Base-by-base conservation (phyloP, 495 filamentous ascomycete species). In the Cercophora sp. region DNA sequence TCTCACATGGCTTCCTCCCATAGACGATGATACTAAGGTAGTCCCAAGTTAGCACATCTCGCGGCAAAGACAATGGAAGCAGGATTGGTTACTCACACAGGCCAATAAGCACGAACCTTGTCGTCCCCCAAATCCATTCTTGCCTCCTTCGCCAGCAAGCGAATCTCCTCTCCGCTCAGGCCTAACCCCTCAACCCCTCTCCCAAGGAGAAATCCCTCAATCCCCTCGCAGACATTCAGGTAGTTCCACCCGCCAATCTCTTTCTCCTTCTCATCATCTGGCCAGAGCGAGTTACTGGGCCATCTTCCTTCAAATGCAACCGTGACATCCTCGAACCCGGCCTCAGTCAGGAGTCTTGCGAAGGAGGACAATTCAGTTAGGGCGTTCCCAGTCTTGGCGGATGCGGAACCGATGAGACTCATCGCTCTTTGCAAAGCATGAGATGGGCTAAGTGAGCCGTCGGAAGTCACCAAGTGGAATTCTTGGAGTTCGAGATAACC, bases 41-140 rank as follows among this genome's bases (percentile, higher is more conserved):
- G 25, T 47, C 15, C n/a, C n/a, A n/a, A n/a, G 27, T 27, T 20
- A 47, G 25, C 44, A 18, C 8, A 32, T 16, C 5, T 29, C 20
- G 15, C 26, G 5, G 20, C 6, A 34, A 5, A 47, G 6, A 9
- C 3, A 22, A 2, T 24, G 15, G 13, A 23, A n/a, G n/a, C n/a
- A n/a, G n/a, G n/a, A n/a, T n/a, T n/a, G n/a, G n/a, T n/a, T 34
- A 47, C 44, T 47, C 27, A 47, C 44, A 47, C 27, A 16, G 44
- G 44, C 44, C 44, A 47, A 23, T 31, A 47, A 8, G 44, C 44
- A 27, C 34, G 24, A 13, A 20, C 23, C 44, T 22, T 23, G 10
- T 9, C 15, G 15, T 47, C 16, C 26, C 9, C n/a, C 26, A 47
- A 8, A 32, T 47, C 44, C 13, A 3, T 29, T 23, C 16, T 34